Base-by-base conservation (phyloP, 805 yeast species). In the Cyberlindnera maritima region DNA sequence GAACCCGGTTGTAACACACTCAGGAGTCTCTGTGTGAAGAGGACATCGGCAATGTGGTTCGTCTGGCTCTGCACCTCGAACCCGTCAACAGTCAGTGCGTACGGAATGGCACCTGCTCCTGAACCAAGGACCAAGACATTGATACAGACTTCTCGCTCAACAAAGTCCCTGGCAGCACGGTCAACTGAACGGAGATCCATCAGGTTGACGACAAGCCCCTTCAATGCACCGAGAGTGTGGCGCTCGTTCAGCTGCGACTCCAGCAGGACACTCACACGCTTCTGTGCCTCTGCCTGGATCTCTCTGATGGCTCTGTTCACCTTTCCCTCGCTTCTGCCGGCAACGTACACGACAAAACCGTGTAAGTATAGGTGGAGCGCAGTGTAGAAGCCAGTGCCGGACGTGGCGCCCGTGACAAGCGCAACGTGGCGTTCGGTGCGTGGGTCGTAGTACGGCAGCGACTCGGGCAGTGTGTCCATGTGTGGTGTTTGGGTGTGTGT, bases 11-110 rank as follows among this genome's bases (percentile, higher is more conserved):
- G 36, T 20, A 56, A 15, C 20, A 77, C 54, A 1, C 83, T 81
- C 8, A 86, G 51, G 18, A 88, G 62, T 45, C 76, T 67, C 51
- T 83, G 76, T 1, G 92, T 81, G 32, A 88, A 69, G 17, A 88
- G 66, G 53, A 86, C 86, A 45, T 87, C 95, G 0, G 94, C 77
- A 12, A 88, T 67, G 61, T 82, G 88, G 60, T 87, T 86, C 2
- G 90, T 82, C 58, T 87, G 96, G 48, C 87, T 67, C 59, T 88
- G 96, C 14, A 85, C 73, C 62, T 89, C 96, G 61, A 85, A 86
- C 3, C 80, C 80, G 56, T 85, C 89, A 31, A 69, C 73, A 0
- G 96, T 85, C 28, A 71, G 54, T 18, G 76, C 69, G 61, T 70
- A 81, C 0, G 95, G 92, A n/a, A 82, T 70, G 14, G 85, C 90